Base-by-base conservation (phyloP, 495 filamentous ascomycete genomes). In the Aspergillus heteromorphus region DNA sequence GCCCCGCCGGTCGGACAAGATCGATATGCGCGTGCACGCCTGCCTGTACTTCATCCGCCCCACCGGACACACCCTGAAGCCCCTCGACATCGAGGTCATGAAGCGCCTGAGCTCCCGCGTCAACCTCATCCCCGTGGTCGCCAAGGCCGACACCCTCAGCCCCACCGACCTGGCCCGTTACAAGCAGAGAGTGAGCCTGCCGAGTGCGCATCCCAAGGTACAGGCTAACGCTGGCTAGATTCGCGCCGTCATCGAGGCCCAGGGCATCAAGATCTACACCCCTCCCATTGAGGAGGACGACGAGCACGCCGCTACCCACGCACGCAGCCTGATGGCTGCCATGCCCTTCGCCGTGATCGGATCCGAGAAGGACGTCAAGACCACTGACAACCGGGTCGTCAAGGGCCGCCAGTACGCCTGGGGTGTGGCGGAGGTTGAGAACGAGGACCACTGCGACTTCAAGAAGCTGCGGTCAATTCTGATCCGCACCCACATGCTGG, bases 401-500 rank as follows among this genome's bases (percentile, higher is more conserved):
- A 98, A 97, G 82, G 93, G 93, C 59, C 93, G 93, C 49, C 93
- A 97, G 74, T 98, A 98, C 72, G 89, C 91, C 49, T 98, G 93
- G 93, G 93, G 93, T 77, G 93, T 97, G 58, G 93, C 95, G 52
- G 93, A 98, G 71, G 93, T 98, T 48, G 93, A 98, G 83, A 97
- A 98, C 71, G 93, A 98, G 72, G 93, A 97, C 57, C 93, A 98
- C 84, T 98, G 93, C 74, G 93, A 98, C 76, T 98, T 98, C 78
- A 98, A 98, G 87, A 98, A 98, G 79, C 87, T 98, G 56, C 92
- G 93, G 60, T 95, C 91, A 17, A 97, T 97, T 65, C 81, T 98
- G 58, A 97, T 98, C 79, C 91, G 93, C 65, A 98, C 95, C n/a
- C 93, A 98, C 79, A 98, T 98, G 93, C 85, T 98, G 55, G 93